phyloP scores from a whole-genome alignment of 352 stramenopile species.

The Phytophthora citrophthora region DNA sequence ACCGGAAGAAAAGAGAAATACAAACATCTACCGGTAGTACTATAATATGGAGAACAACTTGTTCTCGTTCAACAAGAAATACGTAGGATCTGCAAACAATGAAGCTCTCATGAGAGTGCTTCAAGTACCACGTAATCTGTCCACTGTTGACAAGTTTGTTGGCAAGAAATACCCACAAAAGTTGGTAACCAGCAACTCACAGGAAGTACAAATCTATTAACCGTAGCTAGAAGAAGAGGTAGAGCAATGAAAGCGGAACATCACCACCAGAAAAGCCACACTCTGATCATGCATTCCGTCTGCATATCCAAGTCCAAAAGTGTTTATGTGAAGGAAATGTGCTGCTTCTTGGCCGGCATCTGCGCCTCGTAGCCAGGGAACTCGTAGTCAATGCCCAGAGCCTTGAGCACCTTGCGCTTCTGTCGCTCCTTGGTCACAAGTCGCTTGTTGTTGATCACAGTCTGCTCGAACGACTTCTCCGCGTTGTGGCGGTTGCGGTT shows the following conservation, averaged over 20 bases:
- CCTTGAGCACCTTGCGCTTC: slow-evolving; percentile 79
- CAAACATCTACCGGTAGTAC: no score
- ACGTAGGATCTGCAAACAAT: no score
- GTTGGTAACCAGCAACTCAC: background rate
- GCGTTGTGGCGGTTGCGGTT: slow-evolving; percentile 84
- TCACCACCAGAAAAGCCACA: background rate
- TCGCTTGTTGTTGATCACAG: slow-evolving; percentile 67
- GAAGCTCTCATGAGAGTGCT: no score
- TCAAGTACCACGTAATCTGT: no score
- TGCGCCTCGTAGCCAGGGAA: slow-evolving; percentile 78
- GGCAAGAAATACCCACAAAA: no score
- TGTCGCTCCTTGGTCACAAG: slow-evolving; percentile 78
- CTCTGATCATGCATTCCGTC: slow-evolving; percentile 12
- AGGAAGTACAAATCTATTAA: slow-evolving; percentile 41
- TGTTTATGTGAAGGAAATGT: slow-evolving; percentile 73
- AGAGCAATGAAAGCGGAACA: slow-evolving; percentile 13
- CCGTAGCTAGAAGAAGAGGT: slow-evolving; percentile 21
- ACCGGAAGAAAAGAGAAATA: no score
- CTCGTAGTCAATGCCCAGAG: slow-evolving; percentile 87
- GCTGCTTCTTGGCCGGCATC: slow-evolving; percentile 74
- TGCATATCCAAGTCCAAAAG: background rate
- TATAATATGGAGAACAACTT: no score
- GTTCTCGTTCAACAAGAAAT: no score
- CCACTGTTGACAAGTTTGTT: no score
- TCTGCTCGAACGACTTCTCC: slow-evolving; percentile 80